Evolutionary conservation across 495 filamentous ascomycete species (phyloP).

Genomic region (Eremomyces bilateralis): DNA sequence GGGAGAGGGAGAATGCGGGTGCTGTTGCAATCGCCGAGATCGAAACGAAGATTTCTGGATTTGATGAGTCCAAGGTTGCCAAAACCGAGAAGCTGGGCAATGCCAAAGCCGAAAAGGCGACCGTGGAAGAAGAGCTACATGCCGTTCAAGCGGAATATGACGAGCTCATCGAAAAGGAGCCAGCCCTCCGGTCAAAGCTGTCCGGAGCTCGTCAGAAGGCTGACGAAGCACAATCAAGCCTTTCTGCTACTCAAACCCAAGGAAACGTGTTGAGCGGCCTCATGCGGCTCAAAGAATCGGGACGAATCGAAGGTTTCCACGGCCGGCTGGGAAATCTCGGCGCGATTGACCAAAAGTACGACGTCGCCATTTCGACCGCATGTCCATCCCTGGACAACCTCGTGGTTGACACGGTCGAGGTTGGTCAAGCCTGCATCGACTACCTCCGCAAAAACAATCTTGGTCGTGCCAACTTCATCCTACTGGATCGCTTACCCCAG

Average conservation of each 20-base stretch:
- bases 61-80: constrained; percentile 41
- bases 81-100: constrained; percentile 60
- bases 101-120: constrained; percentile 45
- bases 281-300: constrained; percentile 89
- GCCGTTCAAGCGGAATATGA: constrained; percentile 49
- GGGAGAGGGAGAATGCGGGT: constrained; percentile 71
- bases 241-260: constrained; percentile 74
- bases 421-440: constrained; percentile 92
- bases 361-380: constrained; percentile 90
- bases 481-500: constrained; percentile 62
- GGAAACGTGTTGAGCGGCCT: constrained; percentile 80
- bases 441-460: constrained; percentile 94
- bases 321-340: constrained; percentile 87
- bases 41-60: constrained; percentile 50
- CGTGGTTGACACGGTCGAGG: constrained; percentile 85
- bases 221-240: constrained; percentile 76
- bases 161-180: constrained; percentile 52
- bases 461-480: constrained; percentile 92
- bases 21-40: constrained; percentile 64
- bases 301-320: constrained; percentile 89
- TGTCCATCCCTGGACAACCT: constrained; percentile 83
- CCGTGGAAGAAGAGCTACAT: constrained; percentile 50
- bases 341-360: constrained; percentile 84
- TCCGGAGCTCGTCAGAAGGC: constrained; percentile 81
- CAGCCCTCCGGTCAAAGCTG: constrained; percentile 54